Base-by-base conservation (phyloP, 2,329 filamentous ascomycete genomes). In the Alternaria metachromatica region DNA sequence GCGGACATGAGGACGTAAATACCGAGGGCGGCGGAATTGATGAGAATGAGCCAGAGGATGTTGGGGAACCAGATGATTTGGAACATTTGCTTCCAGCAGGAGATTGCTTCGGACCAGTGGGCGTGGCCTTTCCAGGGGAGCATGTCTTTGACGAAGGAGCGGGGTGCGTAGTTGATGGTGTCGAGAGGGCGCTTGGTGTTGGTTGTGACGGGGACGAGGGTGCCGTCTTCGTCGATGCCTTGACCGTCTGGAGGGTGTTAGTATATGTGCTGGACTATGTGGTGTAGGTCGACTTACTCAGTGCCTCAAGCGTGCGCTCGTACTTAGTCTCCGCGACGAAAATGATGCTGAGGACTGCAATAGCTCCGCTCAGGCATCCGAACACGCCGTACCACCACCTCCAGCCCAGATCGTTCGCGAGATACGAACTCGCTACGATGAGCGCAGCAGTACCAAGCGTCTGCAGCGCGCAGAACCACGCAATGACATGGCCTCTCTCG, bases 301-400 rank as follows among this genome's bases (percentile, higher is more conserved):
- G 30, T 37, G 63, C 63, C 50, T 65, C 60, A 3, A 65, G 43
- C 3, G 64, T 58, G 45, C 58, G 64, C 21, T 46, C 57, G 1
- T 64, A 66, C 33, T 64, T 64, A 5, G 64, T 66, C 53, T 66
- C 64, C 9, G 48, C 50, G 4, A 66, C 61, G 20, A 66, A 62
- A 11, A 66, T 10, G 45, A 64, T 62, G 20, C 58, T 59, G 13
- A 66, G 61, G 26, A 64, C 45, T 33, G 55, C 18, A 43, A 66
- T 64, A 0, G 55, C 55, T 2, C 57, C 64, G 10, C 58, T 66
- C 12, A 66, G 13, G 21, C 58, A 61, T 0, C 61, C 62, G 28
- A 62, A 66, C 18, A 64, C 43, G 2, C 64, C 61, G 30, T 66
- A 66, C 64, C 64, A 66, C 58, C 64, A 66, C 18, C 62, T 64